Conservation (phyloP, 495 filamentous ascomycete species). For the Neurospora sp. region DNA sequence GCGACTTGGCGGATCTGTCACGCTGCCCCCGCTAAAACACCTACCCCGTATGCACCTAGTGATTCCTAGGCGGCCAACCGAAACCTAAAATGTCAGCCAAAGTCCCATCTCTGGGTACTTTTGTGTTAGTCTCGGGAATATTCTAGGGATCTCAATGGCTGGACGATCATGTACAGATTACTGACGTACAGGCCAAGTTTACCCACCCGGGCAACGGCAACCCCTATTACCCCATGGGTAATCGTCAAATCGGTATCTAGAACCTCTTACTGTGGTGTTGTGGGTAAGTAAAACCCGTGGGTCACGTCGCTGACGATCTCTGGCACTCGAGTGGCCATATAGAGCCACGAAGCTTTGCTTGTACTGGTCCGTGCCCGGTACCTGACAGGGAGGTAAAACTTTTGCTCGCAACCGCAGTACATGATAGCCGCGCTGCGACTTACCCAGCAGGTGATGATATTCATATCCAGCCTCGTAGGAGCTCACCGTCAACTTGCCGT, state of each 20-base stretch:
- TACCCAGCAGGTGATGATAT: background rate
- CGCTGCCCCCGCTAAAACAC: background rate
- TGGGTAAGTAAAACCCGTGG: no score
- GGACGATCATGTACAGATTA: background rate
- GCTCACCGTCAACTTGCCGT: background rate
- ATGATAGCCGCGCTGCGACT: background rate
- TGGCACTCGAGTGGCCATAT: no score
- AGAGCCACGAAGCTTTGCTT: no score
- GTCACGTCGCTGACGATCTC: no score
- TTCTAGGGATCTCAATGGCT: background rate
- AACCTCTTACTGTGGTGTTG: background rate
- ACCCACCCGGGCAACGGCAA: background rate
- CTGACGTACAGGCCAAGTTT: background rate
- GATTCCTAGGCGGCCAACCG: background rate
- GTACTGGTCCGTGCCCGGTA: no score
- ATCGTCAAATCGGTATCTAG: background rate
- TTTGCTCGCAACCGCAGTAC: background rate
- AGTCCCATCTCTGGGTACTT: background rate
- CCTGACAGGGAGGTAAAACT: no score
- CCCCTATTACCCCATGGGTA: background rate
- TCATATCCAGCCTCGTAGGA: background rate
- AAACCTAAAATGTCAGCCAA: background rate
- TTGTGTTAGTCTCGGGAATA: background rate
- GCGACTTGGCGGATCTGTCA: background rate
- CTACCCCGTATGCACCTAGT: background rate